Base-by-base conservation (phyloP, 192 early-diverging fungal genomes). In the Dissophora ornata region DNA sequence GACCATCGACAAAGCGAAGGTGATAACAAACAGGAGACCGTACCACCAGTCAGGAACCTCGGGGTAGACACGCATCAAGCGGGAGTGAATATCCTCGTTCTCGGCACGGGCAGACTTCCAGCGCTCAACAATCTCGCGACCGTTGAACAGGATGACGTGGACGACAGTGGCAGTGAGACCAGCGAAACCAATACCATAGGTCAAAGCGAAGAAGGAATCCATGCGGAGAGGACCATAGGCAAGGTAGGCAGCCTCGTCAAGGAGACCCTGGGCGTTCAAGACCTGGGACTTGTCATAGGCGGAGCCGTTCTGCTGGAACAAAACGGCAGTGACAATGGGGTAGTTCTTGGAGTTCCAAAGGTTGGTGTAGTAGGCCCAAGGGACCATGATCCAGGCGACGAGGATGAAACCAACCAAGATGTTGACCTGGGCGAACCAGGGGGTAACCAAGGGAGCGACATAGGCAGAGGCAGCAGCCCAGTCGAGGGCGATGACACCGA, bases 31-130 rank as follows among this genome's bases (percentile, higher is more conserved):
- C 21, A 87, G 58, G 9, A 49, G 45, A 22, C 69, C 52, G 68
- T 88, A 93, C 81, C 80, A 85, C 83, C 79, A 86, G 40, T 82
- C 70, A 18, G 90, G 90, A 6, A 93, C 83, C 48, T 92, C 90
- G 3, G 81, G 79, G 64, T 93, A 93, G 8, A 73, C 79, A 18
- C 79, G 55, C 90, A 92, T 92, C 51, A 90, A 67, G 64, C 80
- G 80, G 58, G 82, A 81, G 59, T 90, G 90, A 29, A 91, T 80
- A 69, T 92, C 90, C 28, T 84, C 78, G 15, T 79, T 78, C 2
- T 69, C 62, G 4, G 19, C 40, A 49, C 68, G 81, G 32, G 68
- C 45, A 4, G 29, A 44, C 38, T 62, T 71, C 57, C 79, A 79
- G 13, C 88, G 89, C 21, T 63, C 38, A 47, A 82, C 79, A 46